These are phyloP conservation scores for Colletotrichum coccodes DNA, from an alignment of 2,329 filamentous ascomycete genomes.

Conservation along the genomic window DNA sequence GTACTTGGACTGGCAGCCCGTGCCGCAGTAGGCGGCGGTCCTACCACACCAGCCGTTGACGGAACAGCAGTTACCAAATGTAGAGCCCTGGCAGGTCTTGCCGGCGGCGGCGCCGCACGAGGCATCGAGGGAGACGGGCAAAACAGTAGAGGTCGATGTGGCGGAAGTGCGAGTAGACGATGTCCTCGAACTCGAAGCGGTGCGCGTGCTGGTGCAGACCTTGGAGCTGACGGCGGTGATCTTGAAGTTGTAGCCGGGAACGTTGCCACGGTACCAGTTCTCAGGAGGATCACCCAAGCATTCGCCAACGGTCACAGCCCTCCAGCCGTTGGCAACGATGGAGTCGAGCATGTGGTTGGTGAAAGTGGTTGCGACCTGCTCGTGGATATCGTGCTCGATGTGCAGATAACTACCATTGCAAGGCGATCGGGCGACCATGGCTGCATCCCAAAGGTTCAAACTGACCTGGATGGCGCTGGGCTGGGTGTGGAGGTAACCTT, in stretches of 20 bases:
- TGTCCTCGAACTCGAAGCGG: constrained; percentile 17
- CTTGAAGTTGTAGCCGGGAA: constrained; percentile 37
- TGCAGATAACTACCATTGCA: constrained; percentile 36
- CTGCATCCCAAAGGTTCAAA: constrained; percentile 45
- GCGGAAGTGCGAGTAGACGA: constrained; percentile 25
- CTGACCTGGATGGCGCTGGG: constrained; percentile 40
- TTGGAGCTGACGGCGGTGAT: constrained; percentile 10
- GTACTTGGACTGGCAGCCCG: constrained; percentile 33
- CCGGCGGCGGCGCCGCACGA: constrained; percentile 43
- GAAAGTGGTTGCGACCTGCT: constrained; percentile 54
- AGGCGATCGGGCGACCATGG: constrained; percentile 40
- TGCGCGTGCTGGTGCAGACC: constrained; percentile 19
- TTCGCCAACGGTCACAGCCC: constrained; percentile 54
- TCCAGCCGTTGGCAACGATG: constrained; percentile 39
- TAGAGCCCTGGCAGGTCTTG: constrained; percentile 46
- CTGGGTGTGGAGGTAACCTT: constrained; percentile 36
- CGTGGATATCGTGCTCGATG: constrained; percentile 56
- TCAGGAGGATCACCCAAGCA: constrained; percentile 53
- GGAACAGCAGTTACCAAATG: constrained; percentile 52
- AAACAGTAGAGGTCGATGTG: constrained; percentile 33
- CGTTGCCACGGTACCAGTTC: constrained; percentile 56
- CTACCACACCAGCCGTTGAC: constrained; percentile 50
- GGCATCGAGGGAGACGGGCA: constrained; percentile 43
- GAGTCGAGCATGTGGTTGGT: constrained; percentile 42
- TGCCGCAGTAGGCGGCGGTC: constrained; percentile 32